These are phyloP conservation scores for Fusarium metavorans DNA, from an alignment of 2,329 filamentous ascomycete genomes.

Conservation along the genomic window DNA sequence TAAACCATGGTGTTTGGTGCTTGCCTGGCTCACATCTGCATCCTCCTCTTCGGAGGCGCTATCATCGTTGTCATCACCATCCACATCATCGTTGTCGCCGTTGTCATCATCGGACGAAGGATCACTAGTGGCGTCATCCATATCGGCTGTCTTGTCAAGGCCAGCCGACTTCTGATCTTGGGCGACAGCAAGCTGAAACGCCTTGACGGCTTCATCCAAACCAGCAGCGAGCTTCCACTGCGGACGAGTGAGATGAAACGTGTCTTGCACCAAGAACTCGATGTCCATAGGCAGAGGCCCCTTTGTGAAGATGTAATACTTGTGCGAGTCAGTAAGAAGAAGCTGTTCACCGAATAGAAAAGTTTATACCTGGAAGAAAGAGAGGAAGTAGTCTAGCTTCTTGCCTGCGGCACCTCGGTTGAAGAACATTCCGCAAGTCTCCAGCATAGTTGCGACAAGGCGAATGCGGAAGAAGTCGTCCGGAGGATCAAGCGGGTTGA, in stretches of 20 bases:
- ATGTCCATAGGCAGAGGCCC: constrained; percentile 94
- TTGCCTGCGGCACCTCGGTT: constrained; percentile 94
- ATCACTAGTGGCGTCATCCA: constrained; percentile 78
- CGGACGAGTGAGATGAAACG: constrained; percentile 84
- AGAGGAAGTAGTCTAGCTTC: constrained; percentile 97
- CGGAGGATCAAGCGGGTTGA: constrained; percentile 84
- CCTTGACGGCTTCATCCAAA: constrained; percentile 83
- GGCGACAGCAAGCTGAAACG: constrained; percentile 88
- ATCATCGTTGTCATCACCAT: constrained; percentile 70
- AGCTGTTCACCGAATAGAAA: not conserved
- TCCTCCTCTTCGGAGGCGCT: constrained; percentile 72
- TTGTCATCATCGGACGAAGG: constrained; percentile 82
- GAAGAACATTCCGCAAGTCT: constrained; percentile 97
- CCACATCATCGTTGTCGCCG: constrained; percentile 74
- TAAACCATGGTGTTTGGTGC: not conserved
- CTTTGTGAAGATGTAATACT: constrained; percentile 96
- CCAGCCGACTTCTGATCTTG: constrained; percentile 88
- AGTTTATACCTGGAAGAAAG: constrained; percentile 81
- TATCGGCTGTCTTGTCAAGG: constrained; percentile 75
- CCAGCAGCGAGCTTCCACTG: constrained; percentile 91
- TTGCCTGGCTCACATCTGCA: constrained; percentile 59
- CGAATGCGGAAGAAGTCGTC: constrained; percentile 98
- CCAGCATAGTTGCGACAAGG: constrained; percentile 87
- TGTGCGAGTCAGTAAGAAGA: constrained; percentile 21
- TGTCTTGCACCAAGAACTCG: constrained; percentile 95